These are phyloP conservation scores for Goffeauzyma gilvescens DNA, from an alignment of 768 basidiomycete genomes.

Conservation along the genomic window DNA sequence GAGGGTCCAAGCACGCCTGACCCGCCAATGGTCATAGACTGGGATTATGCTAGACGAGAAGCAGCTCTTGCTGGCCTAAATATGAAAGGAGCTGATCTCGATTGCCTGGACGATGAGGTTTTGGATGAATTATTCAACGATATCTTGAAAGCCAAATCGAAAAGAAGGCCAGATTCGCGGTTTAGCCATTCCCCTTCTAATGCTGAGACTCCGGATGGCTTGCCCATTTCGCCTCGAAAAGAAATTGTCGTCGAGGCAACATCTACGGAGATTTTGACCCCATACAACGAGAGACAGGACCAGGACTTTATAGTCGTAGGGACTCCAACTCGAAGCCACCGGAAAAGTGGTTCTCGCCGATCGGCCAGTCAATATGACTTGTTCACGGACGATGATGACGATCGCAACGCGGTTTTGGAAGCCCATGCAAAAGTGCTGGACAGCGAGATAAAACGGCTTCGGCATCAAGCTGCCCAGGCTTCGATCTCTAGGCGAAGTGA, in stretches of 20 bases:
- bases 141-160: constrained; percentile 42
- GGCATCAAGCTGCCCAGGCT: constrained; percentile 36
- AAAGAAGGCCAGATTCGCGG: no score
- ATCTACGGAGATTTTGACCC: background rate
- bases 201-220: background rate
- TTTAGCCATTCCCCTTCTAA: constrained; percentile 16
- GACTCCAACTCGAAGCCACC: background rate
- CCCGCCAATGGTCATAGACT: constrained; percentile 43
- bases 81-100: constrained; percentile 71
- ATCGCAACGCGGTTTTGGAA: constrained; percentile 85
- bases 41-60: constrained; percentile 92
- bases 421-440: constrained; percentile 64
- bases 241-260: constrained; percentile 36
- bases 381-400: no score
- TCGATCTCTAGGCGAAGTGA: constrained; percentile 34
- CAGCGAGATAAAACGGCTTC: constrained; percentile 59
- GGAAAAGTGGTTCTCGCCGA: no score
- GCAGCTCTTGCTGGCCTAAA: constrained; percentile 63
- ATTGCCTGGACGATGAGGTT: constrained; percentile 85
- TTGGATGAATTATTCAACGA: constrained; percentile 62
- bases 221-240: constrained; percentile 51
- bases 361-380: no score
- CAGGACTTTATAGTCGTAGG: background rate
- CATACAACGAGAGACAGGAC: background rate
- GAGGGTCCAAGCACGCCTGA: no score